Percentiles rank a stretch among this genome's conserved stretches.
phyloP scores from a whole-genome alignment of 495 filamentous ascomycete species.

The Neurospora tetraspora region DNA sequence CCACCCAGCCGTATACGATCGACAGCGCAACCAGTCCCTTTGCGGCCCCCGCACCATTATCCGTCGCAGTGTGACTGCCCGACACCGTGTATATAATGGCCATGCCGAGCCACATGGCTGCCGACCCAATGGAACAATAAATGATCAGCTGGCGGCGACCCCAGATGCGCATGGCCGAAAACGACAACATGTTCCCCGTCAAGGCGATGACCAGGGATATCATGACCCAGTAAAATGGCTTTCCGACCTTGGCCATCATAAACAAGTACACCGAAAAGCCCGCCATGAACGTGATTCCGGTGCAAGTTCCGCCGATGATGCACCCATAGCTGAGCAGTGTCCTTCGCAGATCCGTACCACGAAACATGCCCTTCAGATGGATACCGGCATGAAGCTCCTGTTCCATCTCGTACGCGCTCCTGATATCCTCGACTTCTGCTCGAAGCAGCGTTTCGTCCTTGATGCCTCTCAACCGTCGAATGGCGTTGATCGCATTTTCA shows the following conservation, averaged over 20 bases:
- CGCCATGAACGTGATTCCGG: slow-evolving; percentile 21
- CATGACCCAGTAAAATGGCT: slow-evolving; percentile 24
- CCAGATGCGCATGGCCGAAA: slow-evolving; percentile 19
- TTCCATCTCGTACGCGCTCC: slow-evolving; percentile 16
- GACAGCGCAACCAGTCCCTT: slow-evolving; percentile 16
- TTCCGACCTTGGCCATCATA: slow-evolving; percentile 18
- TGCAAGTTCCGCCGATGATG: slow-evolving; percentile 17
- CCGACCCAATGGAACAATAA: slow-evolving; percentile 10
- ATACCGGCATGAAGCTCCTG: slow-evolving; percentile 16
- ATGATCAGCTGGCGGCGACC: slow-evolving; percentile 16
- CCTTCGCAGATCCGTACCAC: slow-evolving; percentile 19
- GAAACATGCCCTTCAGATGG: slow-evolving; percentile 20
- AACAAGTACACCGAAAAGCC: slow-evolving; percentile 25
- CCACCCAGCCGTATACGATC: slow-evolving; percentile 22
- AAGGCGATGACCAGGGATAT: slow-evolving; percentile 20
- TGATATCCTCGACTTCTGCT: slow-evolving; percentile 22
- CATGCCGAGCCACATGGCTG: slow-evolving; percentile 17
- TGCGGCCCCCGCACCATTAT: background rate
- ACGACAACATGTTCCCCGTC: slow-evolving; percentile 20
- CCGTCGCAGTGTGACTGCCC: background rate
- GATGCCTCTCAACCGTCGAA: slow-evolving; percentile 19
- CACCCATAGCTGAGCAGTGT: slow-evolving; percentile 18
- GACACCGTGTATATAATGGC: slow-evolving; percentile 16
- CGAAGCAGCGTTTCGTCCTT: slow-evolving; percentile 17
- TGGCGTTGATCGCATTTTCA: slow-evolving; percentile 21